Percentiles rank a stretch among this genome's conserved stretches.
phyloP scores from a whole-genome alignment of 2,329 filamentous ascomycete genomes.

The Stachybotrys elegans region DNA sequence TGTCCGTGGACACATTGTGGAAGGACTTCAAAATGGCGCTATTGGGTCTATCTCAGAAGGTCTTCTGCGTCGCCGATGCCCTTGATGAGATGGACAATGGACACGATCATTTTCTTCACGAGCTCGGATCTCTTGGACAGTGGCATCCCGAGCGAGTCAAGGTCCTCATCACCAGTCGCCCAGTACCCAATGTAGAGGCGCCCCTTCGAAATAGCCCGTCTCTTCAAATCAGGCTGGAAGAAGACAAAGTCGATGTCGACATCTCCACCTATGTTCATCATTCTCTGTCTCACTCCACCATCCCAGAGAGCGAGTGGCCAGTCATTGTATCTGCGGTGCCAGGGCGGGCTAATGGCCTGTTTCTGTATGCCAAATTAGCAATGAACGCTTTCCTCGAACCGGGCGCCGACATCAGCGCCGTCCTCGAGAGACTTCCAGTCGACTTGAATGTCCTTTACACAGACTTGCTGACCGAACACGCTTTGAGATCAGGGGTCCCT shows the following conservation, averaged over 20 bases:
- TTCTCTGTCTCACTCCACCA: constrained; percentile 9
- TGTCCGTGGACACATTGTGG: constrained; percentile 22
- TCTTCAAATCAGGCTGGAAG: constrained; percentile 29
- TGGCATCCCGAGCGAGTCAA: constrained; percentile 29
- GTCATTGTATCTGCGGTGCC: constrained; percentile 22
- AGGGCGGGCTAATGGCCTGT: constrained; percentile 34
- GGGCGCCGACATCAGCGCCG: constrained; percentile 15
- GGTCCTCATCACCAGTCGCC: constrained; percentile 37
- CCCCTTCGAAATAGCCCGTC: constrained; percentile 18
- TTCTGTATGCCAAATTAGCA: constrained; percentile 38
- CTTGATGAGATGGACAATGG: constrained; percentile 40
- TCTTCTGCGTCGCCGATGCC: constrained; percentile 36
- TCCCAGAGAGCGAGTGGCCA: constrained; percentile 11
- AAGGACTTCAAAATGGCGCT: constrained; percentile 18
- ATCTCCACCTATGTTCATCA: constrained; percentile 30
- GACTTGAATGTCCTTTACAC: constrained; percentile 35
- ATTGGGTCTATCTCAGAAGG: constrained; percentile 15
- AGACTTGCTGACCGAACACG: constrained; percentile 32
- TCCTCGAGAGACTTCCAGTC: constrained; percentile 26
- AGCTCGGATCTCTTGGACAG: constrained; percentile 23
- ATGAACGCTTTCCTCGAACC: constrained; percentile 31
- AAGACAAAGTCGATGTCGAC: constrained; percentile 29
- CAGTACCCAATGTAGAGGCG: constrained; percentile 21
- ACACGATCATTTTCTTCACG: constrained; percentile 23
- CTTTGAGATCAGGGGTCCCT: constrained; percentile 23